phyloP scores from a whole-genome alignment of 1,284 basidiomycete species.

The Leccinum ponderosum region DNA sequence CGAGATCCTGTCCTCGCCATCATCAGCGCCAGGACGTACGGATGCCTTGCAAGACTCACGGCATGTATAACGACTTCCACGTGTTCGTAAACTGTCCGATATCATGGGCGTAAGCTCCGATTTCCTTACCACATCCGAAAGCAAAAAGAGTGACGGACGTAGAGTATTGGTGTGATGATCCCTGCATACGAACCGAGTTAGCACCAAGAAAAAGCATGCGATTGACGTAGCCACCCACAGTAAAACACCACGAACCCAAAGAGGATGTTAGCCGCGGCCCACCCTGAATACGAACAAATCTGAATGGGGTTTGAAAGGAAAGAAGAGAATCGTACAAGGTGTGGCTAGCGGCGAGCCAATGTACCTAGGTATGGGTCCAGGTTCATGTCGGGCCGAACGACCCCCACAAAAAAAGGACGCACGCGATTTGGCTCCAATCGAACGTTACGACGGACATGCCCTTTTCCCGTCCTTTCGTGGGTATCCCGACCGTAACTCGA shows the following conservation, averaged over 20 bases:
- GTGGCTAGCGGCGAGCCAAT: slow-evolving; percentile 44
- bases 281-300: slow-evolving; percentile 34
- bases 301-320: not conserved
- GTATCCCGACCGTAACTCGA: not conserved
- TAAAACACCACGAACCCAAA: slow-evolving; percentile 63
- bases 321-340: slow-evolving; percentile 25
- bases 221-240: slow-evolving; percentile 32
- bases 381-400: not conserved
- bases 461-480: slow-evolving; percentile 16
- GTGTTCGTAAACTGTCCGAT: slow-evolving; percentile 46
- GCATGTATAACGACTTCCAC: slow-evolving; percentile 47
- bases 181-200: slow-evolving; percentile 36
- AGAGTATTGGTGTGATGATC: slow-evolving; percentile 55
- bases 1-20: slow-evolving; percentile 24
- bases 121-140: not conserved
- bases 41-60: slow-evolving; percentile 19
- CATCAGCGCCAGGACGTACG: not conserved
- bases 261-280: slow-evolving; percentile 63
- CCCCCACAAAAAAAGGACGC: slow-evolving; percentile 3
- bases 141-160: slow-evolving; percentile 22
- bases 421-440: slow-evolving; percentile 53
- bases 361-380: slow-evolving; percentile 25
- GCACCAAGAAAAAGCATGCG: not conserved
- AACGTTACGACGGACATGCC: slow-evolving; percentile 51
- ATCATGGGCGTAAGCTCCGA: slow-evolving; percentile 30